Conservation (phyloP, 2,329 filamentous ascomycete species). For the Phyllosticta citribraziliensis region DNA sequence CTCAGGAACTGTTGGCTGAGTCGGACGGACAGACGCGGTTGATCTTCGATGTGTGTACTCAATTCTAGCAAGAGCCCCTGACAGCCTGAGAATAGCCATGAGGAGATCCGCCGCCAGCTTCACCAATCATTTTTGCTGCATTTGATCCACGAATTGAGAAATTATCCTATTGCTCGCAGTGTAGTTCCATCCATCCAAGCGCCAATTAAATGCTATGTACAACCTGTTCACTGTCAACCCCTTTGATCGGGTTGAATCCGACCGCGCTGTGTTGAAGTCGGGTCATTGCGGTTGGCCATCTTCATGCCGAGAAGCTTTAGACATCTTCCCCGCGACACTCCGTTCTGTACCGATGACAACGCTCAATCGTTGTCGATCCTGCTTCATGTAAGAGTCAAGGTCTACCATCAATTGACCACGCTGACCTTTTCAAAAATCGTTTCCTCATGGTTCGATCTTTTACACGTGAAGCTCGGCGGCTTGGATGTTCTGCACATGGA, state of each 20-base stretch:
- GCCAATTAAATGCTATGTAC: not conserved
- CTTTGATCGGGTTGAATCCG: not conserved
- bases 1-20: not conserved
- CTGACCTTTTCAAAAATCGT: not conserved
- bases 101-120: not conserved
- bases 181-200: not conserved
- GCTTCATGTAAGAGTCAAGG: not conserved
- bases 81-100: not conserved
- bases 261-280: not conserved
- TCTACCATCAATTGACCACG: not conserved
- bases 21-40: not conserved
- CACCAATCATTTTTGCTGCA: not conserved
- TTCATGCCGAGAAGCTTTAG: not conserved
- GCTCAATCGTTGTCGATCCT: not conserved
- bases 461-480: constrained; percentile 9
- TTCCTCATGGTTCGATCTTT: not conserved
- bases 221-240: not conserved
- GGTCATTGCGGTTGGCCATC: not conserved
- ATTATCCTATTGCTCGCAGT: not conserved
- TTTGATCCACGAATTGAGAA: not conserved
- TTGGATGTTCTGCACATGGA: not conserved
- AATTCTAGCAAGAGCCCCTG: not conserved
- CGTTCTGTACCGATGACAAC: not conserved
- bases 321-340: not conserved
- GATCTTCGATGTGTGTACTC: not conserved